Conservation (phyloP, 2,329 filamentous ascomycete species). For the Claviceps digitariae region DNA sequence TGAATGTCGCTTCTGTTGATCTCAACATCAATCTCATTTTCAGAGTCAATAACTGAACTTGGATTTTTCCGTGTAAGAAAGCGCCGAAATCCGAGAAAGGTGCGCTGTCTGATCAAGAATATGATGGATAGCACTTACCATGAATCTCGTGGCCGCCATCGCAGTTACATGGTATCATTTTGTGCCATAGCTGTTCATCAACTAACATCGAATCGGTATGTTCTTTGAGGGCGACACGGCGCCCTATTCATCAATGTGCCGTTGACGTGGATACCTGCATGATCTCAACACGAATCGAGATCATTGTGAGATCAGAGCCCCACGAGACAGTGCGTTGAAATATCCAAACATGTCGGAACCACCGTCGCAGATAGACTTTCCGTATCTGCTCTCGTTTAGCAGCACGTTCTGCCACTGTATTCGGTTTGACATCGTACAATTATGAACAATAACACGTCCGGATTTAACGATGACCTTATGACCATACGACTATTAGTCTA, state of each 20-base stretch:
- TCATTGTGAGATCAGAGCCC: not conserved
- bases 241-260: not conserved
- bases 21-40: not conserved
- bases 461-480: not conserved
- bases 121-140: not conserved
- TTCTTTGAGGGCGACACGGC: not conserved
- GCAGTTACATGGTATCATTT: not conserved
- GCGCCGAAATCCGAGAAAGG: not conserved
- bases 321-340: not conserved
- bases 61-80: not conserved
- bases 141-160: not conserved
- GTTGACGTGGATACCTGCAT: not conserved
- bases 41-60: not conserved
- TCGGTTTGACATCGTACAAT: not conserved
- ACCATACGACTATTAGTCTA: not conserved
- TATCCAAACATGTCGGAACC: no score
- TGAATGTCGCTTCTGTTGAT: not conserved
- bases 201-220: not conserved
- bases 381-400: not conserved
- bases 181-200: not conserved
- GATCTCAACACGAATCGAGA: not conserved
- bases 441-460: not conserved
- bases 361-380: not conserved
- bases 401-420: not conserved
- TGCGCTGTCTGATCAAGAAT: not conserved